A percentile compares a stretch with the other conserved stretches of the same genome.
phyloP scores from a whole-genome alignment of 2,329 filamentous ascomycete genomes.

The Diaporthe australafricana region DNA sequence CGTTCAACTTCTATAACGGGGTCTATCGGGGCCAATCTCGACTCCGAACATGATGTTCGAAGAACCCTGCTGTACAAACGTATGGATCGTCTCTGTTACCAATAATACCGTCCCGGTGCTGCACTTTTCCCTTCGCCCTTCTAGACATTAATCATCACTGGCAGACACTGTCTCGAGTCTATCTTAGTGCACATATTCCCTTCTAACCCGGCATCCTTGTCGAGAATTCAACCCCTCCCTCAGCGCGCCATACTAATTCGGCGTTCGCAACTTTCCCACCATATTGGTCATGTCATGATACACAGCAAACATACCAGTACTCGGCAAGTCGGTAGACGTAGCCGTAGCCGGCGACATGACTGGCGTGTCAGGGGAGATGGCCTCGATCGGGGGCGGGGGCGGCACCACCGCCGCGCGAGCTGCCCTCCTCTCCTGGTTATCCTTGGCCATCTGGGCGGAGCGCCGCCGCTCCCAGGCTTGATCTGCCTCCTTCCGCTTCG shows the following conservation, averaged over 20 bases:
- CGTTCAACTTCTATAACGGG: not conserved
- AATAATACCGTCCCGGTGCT: too few species aligned
- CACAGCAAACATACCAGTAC: conserved; percentile 35
- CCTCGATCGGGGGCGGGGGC: not conserved
- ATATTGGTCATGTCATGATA: conserved; percentile 29
- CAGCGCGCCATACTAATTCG: not conserved
- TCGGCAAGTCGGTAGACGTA: not conserved
- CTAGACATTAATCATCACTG: too few species aligned
- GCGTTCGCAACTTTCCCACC: not conserved
- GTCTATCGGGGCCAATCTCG: not conserved
- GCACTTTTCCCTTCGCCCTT: too few species aligned
- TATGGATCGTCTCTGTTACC: too few species aligned
- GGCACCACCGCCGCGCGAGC: conserved; percentile 28
- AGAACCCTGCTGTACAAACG: too few species aligned
- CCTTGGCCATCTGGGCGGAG: conserved; percentile 35
- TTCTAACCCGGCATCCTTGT: too few species aligned
- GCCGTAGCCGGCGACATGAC: not conserved
- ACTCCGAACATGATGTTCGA: not conserved
- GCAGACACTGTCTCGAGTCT: too few species aligned
- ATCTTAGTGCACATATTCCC: too few species aligned
- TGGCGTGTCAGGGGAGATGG: conserved; percentile 24
- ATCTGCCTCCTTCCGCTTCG: conserved; percentile 28
- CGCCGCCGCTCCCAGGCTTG: conserved; percentile 34
- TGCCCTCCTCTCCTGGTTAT: conserved; percentile 33
- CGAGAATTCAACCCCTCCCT: too few species aligned